Evolutionary conservation across 2,329 filamentous ascomycete genomes (phyloP).

Genomic region (Alternaria novae-zelandiae): DNA sequence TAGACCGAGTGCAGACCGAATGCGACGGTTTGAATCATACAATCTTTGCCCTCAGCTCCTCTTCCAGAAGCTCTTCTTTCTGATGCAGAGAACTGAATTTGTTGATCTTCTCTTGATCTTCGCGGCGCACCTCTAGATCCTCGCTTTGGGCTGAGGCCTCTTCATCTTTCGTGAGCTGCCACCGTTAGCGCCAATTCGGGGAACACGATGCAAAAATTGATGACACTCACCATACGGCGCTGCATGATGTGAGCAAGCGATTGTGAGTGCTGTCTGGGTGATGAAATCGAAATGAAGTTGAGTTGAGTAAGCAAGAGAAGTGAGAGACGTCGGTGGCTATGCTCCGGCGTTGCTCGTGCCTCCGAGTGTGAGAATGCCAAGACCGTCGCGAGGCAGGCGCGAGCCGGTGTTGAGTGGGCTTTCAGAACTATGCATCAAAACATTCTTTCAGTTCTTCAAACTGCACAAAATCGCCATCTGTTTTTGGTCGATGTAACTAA

Average conservation of each 20-base stretch:
- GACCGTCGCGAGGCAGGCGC: not conserved
- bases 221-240: conserved; percentile 53
- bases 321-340: conserved; percentile 1
- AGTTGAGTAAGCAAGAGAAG: not conserved
- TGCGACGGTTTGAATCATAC: conserved; percentile 56
- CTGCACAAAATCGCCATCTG: not conserved
- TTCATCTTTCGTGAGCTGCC: conserved; percentile 89
- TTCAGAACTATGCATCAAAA: not conserved
- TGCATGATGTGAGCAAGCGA: conserved; percentile 39
- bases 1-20: not conserved
- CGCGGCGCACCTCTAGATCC: conserved; percentile 91
- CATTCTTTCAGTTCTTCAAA: not conserved
- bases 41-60: conserved; percentile 79
- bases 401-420: not conserved
- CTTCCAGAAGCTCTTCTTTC: conserved; percentile 77
- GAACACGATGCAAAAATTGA: conserved; percentile 8
- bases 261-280: not conserved
- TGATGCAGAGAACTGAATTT: conserved; percentile 94
- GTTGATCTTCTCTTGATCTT: conserved; percentile 99
- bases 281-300: not conserved
- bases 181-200: conserved; percentile 19
- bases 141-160: conserved; percentile 75
- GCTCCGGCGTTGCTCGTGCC: conserved; percentile 1
- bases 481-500: no score
- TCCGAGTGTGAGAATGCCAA: conserved; percentile 12